These are phyloP conservation scores for Lactifluus pinguis DNA, from an alignment of 768 basidiomycete species.

Conservation along the genomic window DNA sequence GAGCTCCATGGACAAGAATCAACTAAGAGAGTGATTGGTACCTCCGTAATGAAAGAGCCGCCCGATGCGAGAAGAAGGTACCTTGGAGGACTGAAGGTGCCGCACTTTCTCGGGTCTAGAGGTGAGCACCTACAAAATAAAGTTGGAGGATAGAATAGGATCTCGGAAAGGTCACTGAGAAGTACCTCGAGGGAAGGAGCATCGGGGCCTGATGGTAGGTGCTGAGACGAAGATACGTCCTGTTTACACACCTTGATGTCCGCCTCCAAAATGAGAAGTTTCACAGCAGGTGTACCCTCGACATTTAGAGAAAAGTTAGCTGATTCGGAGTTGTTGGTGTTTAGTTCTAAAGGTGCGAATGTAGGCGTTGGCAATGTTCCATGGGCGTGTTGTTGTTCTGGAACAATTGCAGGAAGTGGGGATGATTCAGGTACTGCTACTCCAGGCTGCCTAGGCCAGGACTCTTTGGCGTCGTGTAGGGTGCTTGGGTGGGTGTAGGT, in stretches of 20 bases:
- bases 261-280: background rate
- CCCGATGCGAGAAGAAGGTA: constrained; percentile 84
- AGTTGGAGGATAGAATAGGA: background rate
- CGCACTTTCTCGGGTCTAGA: constrained; percentile 23
- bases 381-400: background rate
- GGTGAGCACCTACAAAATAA: background rate
- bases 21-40: constrained; percentile 21
- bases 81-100: constrained; percentile 69
- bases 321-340: background rate
- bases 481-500: constrained; percentile 1
- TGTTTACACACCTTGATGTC: background rate
- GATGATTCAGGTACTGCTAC: too few species aligned
- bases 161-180: background rate
- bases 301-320: background rate
- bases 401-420: too few species aligned
- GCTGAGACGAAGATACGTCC: background rate
- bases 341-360: background rate
- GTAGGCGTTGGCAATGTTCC: background rate
- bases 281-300: background rate
- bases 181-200: constrained; percentile 16
- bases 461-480: background rate
- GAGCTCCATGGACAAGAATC: background rate
- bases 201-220: background rate
- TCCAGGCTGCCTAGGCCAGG: too few species aligned
- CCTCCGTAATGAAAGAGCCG: constrained; percentile 93